Percentiles rank a stretch among this genome's conserved stretches.
Conservation (phyloP, 768 basidiomycete species). For the Crucibulum laeve region DNA sequence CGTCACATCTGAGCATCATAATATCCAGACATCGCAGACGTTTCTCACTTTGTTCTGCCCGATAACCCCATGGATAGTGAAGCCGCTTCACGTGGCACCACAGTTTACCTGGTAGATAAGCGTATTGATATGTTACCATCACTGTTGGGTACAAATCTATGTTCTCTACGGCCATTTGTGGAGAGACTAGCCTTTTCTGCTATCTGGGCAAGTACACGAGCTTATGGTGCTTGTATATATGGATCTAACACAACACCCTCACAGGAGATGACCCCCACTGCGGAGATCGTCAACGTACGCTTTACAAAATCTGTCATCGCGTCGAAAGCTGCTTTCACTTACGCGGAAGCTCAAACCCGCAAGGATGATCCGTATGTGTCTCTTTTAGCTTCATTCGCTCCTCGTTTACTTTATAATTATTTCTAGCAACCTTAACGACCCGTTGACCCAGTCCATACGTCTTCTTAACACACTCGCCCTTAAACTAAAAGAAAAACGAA, state of each 20-base stretch:
- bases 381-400: background rate
- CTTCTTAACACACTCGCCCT: constrained; percentile 83
- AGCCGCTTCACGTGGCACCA: constrained; percentile 93
- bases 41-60: constrained; percentile 91
- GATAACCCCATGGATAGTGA: constrained; percentile 97
- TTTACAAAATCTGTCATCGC: constrained; percentile 97
- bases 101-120: constrained; percentile 97
- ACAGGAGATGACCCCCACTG: constrained; percentile 86
- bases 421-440: constrained; percentile 68
- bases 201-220: constrained; percentile 69
- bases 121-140: constrained; percentile 97
- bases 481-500: constrained; percentile 80
- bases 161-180: constrained; percentile 87
- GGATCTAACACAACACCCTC: constrained; percentile 5
- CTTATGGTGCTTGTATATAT: background rate
- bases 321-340: constrained; percentile 94
- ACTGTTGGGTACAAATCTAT: constrained; percentile 92
- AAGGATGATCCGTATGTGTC: constrained; percentile 83
- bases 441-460: constrained; percentile 80
- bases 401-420: background rate
- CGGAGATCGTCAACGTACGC: constrained; percentile 83
- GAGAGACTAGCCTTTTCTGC: constrained; percentile 94
- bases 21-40: constrained; percentile 88
- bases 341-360: constrained; percentile 90
- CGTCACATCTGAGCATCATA: background rate